Conservation (phyloP, 345 rosid species). For the Acer negundo region DNA sequence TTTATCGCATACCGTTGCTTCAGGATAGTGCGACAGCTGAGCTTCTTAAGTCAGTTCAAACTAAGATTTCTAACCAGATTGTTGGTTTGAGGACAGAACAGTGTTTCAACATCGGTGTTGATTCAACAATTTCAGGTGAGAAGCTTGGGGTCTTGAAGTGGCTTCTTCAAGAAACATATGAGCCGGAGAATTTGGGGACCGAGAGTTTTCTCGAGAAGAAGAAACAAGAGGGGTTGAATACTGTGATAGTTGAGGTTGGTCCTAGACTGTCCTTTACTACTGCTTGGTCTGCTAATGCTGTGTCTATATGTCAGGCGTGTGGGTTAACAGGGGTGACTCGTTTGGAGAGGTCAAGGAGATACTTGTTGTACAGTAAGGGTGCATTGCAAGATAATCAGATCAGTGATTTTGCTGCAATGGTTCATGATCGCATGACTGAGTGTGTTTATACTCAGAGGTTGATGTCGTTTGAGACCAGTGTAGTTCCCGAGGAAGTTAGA, state of each 20-base stretch:
- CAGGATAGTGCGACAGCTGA: constrained; percentile 72
- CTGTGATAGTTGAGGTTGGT: constrained; percentile 77
- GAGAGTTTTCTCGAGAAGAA: constrained; percentile 81
- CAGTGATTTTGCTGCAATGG: constrained; percentile 70
- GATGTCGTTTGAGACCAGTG: constrained; percentile 66
- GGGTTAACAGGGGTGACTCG: constrained; percentile 77
- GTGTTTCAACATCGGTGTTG: constrained; percentile 77
- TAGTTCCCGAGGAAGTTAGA: constrained; percentile 70
- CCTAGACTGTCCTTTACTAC: constrained; percentile 89
- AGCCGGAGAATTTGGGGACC: constrained; percentile 78
- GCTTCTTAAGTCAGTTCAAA: constrained; percentile 62
- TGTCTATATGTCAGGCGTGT: constrained; percentile 78
- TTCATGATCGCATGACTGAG: constrained; percentile 94
- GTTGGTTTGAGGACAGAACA: constrained; percentile 79
- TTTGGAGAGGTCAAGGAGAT: constrained; percentile 87
- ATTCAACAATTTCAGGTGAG: constrained; percentile 40
- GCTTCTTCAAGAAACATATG: constrained; percentile 91
- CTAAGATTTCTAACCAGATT: constrained; percentile 67
- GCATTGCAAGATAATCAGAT: constrained; percentile 54
- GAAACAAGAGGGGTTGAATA: constrained; percentile 58
- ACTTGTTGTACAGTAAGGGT: constrained; percentile 63
- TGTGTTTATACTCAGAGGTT: constrained; percentile 64
- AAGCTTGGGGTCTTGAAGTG: constrained; percentile 66
- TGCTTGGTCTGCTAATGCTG: constrained; percentile 95
- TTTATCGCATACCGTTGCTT: constrained; percentile 72